Base-by-base conservation (phyloP, 2,329 filamentous ascomycete species). In the Cladosporium cucumerinum region DNA sequence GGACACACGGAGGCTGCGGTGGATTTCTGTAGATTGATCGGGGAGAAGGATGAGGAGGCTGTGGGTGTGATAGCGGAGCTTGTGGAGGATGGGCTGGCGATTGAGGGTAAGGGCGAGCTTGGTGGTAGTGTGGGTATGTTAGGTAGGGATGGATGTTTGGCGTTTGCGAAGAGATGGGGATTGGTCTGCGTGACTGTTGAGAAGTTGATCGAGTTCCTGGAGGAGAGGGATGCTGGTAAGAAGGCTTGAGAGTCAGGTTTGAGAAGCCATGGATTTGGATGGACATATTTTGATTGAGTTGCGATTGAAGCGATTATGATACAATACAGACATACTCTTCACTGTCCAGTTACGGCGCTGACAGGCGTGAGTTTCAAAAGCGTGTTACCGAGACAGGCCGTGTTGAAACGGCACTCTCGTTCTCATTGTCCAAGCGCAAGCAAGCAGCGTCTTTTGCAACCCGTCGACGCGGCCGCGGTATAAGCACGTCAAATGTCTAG, bases 101-200 rank as follows among this genome's bases (percentile, higher is more conserved):
- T 92, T 3, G 80, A 82, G 14, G 93, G 92, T 0, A 83, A 84
- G 73, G 85, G 92, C 0, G 81, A 90, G 73, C 82, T 88, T 70
- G 77, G 78, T 12, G 87, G 85, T 23, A 86, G 88, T 61, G 79
- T 80, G n/a, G 92, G 90, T 28, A 99, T 99, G 95, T 89, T 98
- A 87, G 82, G 93, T 70, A 87, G 92, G 68, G 92, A 97, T 80
- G 91, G 87, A 43, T 97, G 93, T 80, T 82, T 99, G 74, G 85
- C 83, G 59, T 99, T 99, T 84, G 95, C 93, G 30, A 87, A 87
- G 78, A 88, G 85, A 78, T 98, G 90, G 88, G 93, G 93, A 5
- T 82, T 99, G 71, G 95, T 90, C 82, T 92, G 96, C 66, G 96
- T 93, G 80, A 98, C 95, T 32, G 98, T 99, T 79, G 93, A 94